Evolutionary conservation across 257 asterid genomes (phyloP).

Genomic region (Osmanthus fragrans): DNA sequence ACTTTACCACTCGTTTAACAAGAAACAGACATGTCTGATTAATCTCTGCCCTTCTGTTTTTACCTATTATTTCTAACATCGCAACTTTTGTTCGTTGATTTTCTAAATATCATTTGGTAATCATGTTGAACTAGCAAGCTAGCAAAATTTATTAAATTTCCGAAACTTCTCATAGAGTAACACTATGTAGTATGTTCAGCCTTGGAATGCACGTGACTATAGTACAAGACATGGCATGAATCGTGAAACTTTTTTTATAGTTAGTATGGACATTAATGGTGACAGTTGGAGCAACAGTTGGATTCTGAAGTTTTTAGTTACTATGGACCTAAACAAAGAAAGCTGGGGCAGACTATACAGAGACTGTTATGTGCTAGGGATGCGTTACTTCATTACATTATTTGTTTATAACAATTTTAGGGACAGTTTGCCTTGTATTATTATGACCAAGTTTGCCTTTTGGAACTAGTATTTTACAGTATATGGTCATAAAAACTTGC

Average conservation of each 20-base stretch:
- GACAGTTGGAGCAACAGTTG: too few species aligned
- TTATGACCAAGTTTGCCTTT: neutral
- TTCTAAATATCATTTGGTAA: neutral
- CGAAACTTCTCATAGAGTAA: neutral
- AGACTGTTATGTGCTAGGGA: too few species aligned
- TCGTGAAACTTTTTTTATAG: too few species aligned
- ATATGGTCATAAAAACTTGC: neutral
- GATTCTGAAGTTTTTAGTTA: too few species aligned
- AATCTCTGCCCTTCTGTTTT: neutral
- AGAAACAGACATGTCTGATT: slow-evolving; percentile 19
- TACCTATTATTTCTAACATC: neutral
- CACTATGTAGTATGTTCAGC: neutral
- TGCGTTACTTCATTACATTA: too few species aligned
- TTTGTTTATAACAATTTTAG: too few species aligned
- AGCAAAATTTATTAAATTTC: neutral
- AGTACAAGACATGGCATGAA: neutral
- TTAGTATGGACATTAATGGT: neutral
- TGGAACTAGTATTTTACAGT: neutral
- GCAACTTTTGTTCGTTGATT: neutral
- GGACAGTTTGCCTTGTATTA: neutral
- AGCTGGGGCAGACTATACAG: too few species aligned
- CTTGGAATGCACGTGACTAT: neutral
- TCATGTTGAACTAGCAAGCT: neutral
- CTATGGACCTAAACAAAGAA: too few species aligned
- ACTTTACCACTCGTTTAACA: slow-evolving; percentile 23